phyloP scores from a whole-genome alignment of 495 filamentous ascomycete species.

The Neurospora sp. region DNA sequence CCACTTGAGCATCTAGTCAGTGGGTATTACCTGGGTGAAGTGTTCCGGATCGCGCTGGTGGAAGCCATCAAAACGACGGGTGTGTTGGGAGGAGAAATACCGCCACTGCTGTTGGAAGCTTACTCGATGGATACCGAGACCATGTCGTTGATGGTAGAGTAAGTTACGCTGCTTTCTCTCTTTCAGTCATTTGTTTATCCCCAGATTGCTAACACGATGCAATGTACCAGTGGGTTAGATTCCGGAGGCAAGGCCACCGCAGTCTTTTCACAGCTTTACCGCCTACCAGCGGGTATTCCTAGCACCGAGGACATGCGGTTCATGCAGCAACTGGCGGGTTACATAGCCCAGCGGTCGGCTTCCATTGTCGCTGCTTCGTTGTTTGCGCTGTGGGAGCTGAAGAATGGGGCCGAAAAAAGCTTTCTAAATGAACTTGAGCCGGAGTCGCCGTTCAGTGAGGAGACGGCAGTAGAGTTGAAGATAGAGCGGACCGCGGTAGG shows the following conservation, averaged over 20 bases:
- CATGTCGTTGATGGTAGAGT: constrained; percentile 51
- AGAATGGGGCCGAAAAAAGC: constrained; percentile 35
- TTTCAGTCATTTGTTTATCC: neutral
- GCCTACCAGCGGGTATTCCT: constrained; percentile 11
- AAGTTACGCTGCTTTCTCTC: constrained; percentile 13
- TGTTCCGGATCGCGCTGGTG: constrained; percentile 58
- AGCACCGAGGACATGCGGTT: constrained; percentile 39
- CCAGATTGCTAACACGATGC: neutral
- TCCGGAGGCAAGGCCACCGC: neutral
- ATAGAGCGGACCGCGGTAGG: constrained; percentile 37
- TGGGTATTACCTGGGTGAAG: constrained; percentile 76
- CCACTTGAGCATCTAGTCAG: constrained; percentile 77
- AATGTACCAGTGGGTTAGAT: neutral
- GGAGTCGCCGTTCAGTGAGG: constrained; percentile 7
- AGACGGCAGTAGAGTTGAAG: constrained; percentile 18
- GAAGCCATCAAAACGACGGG: constrained; percentile 49
- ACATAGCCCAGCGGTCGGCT: constrained; percentile 50
- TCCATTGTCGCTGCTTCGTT: constrained; percentile 53
- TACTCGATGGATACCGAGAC: constrained; percentile 55
- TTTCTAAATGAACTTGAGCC: constrained; percentile 5
- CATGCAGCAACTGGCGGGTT: constrained; percentile 42
- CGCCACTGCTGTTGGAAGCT: constrained; percentile 36
- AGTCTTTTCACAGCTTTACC: neutral
- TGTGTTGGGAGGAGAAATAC: constrained; percentile 47
- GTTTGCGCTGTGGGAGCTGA: constrained; percentile 51